Evolutionary conservation across 2,329 filamentous ascomycete species (phyloP), one percentile per base, ranked within the genome.

Genomic region (Curvularia verruculosa): DNA sequence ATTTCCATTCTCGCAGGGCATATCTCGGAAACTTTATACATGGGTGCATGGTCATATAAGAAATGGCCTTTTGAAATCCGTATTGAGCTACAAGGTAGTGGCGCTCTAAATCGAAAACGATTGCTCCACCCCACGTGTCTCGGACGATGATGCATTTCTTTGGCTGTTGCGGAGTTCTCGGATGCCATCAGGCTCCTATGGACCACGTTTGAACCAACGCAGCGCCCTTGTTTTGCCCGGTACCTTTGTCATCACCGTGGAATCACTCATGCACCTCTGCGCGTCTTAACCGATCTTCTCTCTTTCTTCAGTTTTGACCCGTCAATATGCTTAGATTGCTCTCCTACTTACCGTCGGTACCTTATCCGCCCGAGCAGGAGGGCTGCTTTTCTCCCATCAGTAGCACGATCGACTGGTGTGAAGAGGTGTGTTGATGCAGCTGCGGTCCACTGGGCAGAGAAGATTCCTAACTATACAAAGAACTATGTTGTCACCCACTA

Each of bases 401-500:
- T 1, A 87, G 87, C 8, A 91, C 89, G 0, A 70, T 91, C 43
- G 91, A 92, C 73, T 92, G 90, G 84, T 93, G 90, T 71, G 90
- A 92, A 82, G 90, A 92, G 82, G 88, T 87, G 74, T 60, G 74
- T 54, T 49, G 19, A n/a, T 29, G 26, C 40, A 9, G 3, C 18
- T 34, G 13, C 18, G 19, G 5, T 19, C n/a, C 23, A 26, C 15
- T 13, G 15, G 18, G n/a, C 3, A 34, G 37, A 29, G 9, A 1
- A 31, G 10, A 4, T 15, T 58, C 43, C 60, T 64, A 19, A 66
- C 28, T 21, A 59, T 40, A 24, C 13, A 21, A 31, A 92, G 85
- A 89, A 91, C 63, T 90, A 90, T 77, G 89, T 89, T 79, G 86
- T 88, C 36, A 92, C 89, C 3, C 81, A 84, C 41, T 93, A 92